Evolutionary conservation across 225 moss, liverwort and hornwort genomes (phyloP).

Genomic region (Rhytidiadelphus loreus): DNA sequence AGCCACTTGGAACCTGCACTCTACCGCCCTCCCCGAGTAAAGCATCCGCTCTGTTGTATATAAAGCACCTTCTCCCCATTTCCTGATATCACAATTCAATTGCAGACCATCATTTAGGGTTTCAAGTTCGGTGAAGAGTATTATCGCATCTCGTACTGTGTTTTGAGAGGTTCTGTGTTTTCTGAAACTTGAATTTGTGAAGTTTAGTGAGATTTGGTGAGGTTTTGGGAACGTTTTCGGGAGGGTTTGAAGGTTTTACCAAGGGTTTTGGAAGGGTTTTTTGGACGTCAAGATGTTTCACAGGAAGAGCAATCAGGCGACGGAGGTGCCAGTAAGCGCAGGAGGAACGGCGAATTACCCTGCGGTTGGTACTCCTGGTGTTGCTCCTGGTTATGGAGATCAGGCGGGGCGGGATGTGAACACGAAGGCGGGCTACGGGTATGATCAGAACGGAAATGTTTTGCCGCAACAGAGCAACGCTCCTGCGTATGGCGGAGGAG

Average conservation of each 20-base stretch:
- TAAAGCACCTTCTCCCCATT: background rate
- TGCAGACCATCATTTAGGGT: background rate
- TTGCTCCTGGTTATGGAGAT: background rate
- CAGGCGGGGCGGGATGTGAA: constrained; percentile 11
- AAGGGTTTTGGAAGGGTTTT: background rate
- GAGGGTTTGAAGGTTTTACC: background rate
- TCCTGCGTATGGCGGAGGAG: background rate
- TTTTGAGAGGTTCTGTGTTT: background rate
- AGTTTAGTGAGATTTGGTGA: background rate
- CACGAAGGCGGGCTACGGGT: constrained; percentile 10
- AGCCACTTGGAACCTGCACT: background rate
- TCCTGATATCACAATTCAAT: background rate
- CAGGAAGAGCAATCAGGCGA: constrained; percentile 16
- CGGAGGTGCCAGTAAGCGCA: background rate
- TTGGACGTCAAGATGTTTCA: constrained; percentile 7
- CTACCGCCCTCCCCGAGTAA: background rate
- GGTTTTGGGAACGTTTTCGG: background rate
- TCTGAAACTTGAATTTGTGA: background rate
- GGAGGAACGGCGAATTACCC: constrained; percentile 20
- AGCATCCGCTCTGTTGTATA: background rate
- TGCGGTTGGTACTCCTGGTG: background rate
- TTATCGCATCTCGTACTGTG: no score
- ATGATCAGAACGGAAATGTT: background rate
- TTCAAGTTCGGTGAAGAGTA: background rate
- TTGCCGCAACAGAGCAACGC: background rate